A percentile compares a stretch with the other conserved stretches of the same genome.
These are phyloP conservation scores for Cetraspora pellucida DNA, from an alignment of 192 early-diverging fungal species.

Conservation along the genomic window DNA sequence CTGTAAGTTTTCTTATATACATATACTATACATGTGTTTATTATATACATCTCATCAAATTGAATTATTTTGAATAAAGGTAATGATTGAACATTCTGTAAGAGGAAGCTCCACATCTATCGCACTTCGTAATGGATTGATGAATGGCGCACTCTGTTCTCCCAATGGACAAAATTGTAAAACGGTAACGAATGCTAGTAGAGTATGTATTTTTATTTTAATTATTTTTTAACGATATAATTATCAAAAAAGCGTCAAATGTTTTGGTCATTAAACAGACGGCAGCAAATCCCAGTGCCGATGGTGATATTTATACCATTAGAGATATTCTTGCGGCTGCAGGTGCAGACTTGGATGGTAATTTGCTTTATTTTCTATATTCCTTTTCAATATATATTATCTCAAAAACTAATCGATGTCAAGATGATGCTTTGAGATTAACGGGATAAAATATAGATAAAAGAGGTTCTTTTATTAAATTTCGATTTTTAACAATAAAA, in stretches of 20 bases:
- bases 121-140: conserved; percentile 44
- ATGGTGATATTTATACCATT: conserved; percentile 44
- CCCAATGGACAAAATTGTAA: conserved; percentile 32
- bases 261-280: neutral
- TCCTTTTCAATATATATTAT: no score
- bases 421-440: no score
- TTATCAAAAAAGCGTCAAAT: neutral
- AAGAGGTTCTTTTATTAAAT: no score
- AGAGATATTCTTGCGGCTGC: conserved; percentile 42
- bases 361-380: neutral
- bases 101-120: conserved; percentile 41
- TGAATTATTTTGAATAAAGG: neutral
- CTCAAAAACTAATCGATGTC: no score
- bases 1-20: neutral
- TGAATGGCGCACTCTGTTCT: conserved; percentile 38
- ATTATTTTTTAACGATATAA: neutral
- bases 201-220: conserved; percentile 6
- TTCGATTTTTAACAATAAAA: no score
- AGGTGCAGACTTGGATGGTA: conserved; percentile 38
- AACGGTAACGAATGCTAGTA: conserved; percentile 33
- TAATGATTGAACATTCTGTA: conserved; percentile 51
- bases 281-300: neutral
- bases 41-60: no score
- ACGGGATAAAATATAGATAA: no score
- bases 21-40: neutral